Base-by-base conservation (phyloP, 345 rosid genomes). In the Turritis glabra region DNA sequence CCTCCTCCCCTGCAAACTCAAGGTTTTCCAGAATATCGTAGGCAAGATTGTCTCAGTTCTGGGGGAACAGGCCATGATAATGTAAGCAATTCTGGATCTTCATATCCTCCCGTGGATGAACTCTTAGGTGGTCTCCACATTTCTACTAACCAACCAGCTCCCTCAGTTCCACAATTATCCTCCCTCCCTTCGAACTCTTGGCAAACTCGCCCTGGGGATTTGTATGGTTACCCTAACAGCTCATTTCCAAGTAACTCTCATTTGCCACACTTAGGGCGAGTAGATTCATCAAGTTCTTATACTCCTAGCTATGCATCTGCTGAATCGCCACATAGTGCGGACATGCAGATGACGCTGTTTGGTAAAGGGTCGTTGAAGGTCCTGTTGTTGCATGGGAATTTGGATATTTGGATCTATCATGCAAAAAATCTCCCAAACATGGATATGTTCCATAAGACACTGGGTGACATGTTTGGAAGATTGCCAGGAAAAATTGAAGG, bases 351-450 rank as follows among this genome's bases (percentile, higher is more conserved):
- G 69, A 87, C 89, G 3, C 89, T 85, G 6, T 80, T 74, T 43
- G 75, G 79, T 21, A 95, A 87, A 82, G 94, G 88, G 58, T 95
- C 99, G 37, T 76, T 89, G 82, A 90, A 75, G 79, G 91, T 88
- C 78, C 80, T 89, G 56, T 83, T 95, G 29, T 64, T 95, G 56
- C 99, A 95, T 53, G 99, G 99, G 19, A 87, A 90, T 81, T 77
- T 95, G 79, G 98, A 95, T 79, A 90, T 92, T 37, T 87, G 86
- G 87, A 89, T 95, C 17, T 72, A 63, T 72, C 86, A 85, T 26
- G 98, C 99, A 2, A 81, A 51, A 51, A 87, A 88, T 78, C 98
- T 95, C 64, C 99, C 99, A 40, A 95, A 95, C 83, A 92, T 92
- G 99, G 99, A 92, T 78, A 83, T 88, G 89, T 90, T 95, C 77